A percentile compares a stretch with the other conserved stretches of the same genome.
Evolutionary conservation across 768 basidiomycete species (phyloP).

Genomic region (Amylocystis lapponica): DNA sequence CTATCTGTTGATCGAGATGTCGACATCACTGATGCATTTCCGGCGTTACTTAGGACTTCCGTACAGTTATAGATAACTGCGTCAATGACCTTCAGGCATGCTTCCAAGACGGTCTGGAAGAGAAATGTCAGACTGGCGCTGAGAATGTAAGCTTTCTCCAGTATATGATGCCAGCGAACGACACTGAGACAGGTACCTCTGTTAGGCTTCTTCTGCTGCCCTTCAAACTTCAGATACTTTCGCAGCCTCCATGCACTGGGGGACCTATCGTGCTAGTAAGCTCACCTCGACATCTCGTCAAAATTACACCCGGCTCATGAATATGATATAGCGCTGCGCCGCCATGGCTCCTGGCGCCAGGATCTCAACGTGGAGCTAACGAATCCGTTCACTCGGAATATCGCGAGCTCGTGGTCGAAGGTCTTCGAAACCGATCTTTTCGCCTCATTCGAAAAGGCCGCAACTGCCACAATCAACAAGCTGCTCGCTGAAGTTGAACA

Average conservation of each 20-base stretch:
- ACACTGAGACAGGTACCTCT: slow-evolving; percentile 13
- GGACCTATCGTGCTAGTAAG: slow-evolving; percentile 52
- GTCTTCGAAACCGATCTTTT: slow-evolving; percentile 60
- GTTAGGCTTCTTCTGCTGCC: slow-evolving; percentile 36
- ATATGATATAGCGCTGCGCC: slow-evolving; percentile 35
- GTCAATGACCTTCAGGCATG: slow-evolving; percentile 41
- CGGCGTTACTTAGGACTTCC: slow-evolving; percentile 37
- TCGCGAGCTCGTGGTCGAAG: slow-evolving; percentile 52
- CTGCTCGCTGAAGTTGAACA: slow-evolving; percentile 48
- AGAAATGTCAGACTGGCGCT: slow-evolving; percentile 50
- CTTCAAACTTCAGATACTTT: slow-evolving; percentile 45
- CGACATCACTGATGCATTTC: neutral
- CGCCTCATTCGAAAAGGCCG: slow-evolving; percentile 36
- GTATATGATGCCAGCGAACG: neutral
- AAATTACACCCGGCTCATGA: neutral
- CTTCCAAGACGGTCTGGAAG: slow-evolving; percentile 52
- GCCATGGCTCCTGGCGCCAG: slow-evolving; percentile 49
- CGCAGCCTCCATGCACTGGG: slow-evolving; percentile 53
- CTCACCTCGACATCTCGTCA: neutral
- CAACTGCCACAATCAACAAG: slow-evolving; percentile 32
- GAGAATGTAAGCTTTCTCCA: slow-evolving; percentile 33
- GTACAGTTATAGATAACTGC: slow-evolving; percentile 36
- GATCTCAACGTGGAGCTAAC: slow-evolving; percentile 57
- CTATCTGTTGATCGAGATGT: neutral
- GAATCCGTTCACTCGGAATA: slow-evolving; percentile 51